A percentile compares a stretch with the other conserved stretches of the same genome.
phyloP scores from a whole-genome alignment of 139 green algal species.

The Tetraselmis chui region DNA sequence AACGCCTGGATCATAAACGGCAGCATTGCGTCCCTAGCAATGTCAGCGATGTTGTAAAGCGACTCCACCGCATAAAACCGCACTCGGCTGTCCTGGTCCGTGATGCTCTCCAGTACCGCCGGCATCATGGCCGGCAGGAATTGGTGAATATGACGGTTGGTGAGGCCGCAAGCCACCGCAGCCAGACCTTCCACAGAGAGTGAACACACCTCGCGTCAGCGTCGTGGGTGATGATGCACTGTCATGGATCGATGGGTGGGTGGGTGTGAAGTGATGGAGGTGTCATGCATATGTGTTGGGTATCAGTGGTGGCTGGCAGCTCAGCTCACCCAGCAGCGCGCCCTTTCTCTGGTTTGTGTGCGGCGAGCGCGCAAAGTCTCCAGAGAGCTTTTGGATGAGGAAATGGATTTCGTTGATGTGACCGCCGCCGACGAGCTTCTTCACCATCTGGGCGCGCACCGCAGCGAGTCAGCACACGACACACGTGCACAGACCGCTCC shows the following conservation, averaged over 20 bases:
- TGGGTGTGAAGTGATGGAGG: no score
- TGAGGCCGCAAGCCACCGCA: slow-evolving; percentile 4
- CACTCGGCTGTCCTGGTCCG: slow-evolving; percentile 13
- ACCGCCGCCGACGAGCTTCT: not conserved
- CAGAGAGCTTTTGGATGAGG: slow-evolving; percentile 1
- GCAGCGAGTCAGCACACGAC: no score
- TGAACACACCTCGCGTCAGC: no score
- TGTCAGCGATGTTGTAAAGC: slow-evolving; percentile 15
- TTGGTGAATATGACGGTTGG: not conserved
- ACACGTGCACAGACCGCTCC: no score
- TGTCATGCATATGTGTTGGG: no score
- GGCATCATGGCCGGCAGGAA: slow-evolving; percentile 5
- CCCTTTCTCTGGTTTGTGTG: slow-evolving; percentile 9
- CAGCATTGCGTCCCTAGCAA: slow-evolving; percentile 6
- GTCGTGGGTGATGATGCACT: no score
- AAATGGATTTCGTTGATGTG: not conserved
- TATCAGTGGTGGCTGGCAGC: no score
- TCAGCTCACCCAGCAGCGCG: slow-evolving; percentile 4
- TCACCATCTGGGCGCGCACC: slow-evolving; percentile 10
- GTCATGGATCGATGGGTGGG: no score
- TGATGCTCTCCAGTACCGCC: slow-evolving; percentile 6
- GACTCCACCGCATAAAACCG: slow-evolving; percentile 10
- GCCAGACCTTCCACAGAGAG: not conserved
- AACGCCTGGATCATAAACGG: slow-evolving; percentile 15
- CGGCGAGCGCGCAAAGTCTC: not conserved